phyloP scores from a whole-genome alignment of 2,329 filamentous ascomycete species.

The Camillea tinctor region DNA sequence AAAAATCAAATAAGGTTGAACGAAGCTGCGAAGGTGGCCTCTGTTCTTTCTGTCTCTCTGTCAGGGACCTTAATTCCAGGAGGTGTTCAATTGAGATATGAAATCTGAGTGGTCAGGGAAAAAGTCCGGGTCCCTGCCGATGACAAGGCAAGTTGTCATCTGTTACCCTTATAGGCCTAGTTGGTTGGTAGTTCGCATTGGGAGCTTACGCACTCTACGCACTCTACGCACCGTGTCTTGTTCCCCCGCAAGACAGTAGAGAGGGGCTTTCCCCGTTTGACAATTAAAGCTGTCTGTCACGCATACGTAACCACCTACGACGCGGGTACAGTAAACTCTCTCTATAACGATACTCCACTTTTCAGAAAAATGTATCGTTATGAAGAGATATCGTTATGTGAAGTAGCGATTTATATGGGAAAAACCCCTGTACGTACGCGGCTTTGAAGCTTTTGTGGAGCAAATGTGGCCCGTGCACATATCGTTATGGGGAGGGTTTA shows the following conservation, averaged over 20 bases:
- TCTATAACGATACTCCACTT: no score
- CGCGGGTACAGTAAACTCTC: no score
- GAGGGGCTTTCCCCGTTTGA: neutral
- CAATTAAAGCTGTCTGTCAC: neutral
- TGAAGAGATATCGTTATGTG: no score
- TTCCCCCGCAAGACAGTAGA: neutral
- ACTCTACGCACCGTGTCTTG: neutral
- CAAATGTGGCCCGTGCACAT: no score
- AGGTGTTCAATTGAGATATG: neutral
- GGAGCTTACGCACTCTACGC: no score
- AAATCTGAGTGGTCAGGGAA: neutral
- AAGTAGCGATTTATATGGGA: no score
- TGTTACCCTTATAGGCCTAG: neutral
- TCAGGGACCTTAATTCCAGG: neutral
- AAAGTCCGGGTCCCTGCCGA: neutral
- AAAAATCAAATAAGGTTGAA: conserved; percentile 6
- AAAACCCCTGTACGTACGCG: no score
- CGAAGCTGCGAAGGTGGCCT: conserved; percentile 21
- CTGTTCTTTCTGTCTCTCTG: neutral
- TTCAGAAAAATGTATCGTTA: no score
- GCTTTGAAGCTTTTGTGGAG: no score
- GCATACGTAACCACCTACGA: neutral
- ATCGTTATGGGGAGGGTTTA: no score
- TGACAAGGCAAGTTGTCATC: neutral
- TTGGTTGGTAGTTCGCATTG: no score